Conservation (phyloP, 345 rosid species). For the Melastoma malabathricum region DNA sequence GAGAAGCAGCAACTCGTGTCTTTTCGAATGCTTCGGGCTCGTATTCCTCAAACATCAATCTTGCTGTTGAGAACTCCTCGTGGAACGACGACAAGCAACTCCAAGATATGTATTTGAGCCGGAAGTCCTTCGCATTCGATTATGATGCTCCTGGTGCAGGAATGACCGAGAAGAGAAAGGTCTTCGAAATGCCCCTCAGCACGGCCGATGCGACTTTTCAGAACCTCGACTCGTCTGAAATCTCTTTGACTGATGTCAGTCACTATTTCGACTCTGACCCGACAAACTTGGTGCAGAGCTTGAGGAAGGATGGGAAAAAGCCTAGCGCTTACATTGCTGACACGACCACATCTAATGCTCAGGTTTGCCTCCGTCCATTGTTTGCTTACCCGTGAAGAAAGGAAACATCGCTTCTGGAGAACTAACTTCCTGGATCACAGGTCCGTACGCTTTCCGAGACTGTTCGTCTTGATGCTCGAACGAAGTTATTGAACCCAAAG, state of each 20-base stretch:
- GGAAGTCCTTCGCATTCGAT: constrained; percentile 94
- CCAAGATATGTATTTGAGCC: constrained; percentile 97
- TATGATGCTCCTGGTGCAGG: constrained; percentile 91
- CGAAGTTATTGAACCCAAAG: constrained; percentile 88
- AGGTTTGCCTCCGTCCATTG: constrained; percentile 26
- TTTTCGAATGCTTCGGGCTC: constrained; percentile 98
- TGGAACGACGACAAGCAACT: constrained; percentile 99
- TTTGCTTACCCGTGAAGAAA: neutral
- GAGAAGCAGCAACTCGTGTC: constrained; percentile 92
- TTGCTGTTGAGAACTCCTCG: constrained; percentile 93
- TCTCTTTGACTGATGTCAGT: constrained; percentile 92
- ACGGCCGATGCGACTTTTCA: constrained; percentile 98
- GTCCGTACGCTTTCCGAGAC: constrained; percentile 89
- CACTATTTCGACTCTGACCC: constrained; percentile 98
- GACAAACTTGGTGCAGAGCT: constrained; percentile 77
- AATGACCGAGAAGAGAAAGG: constrained; percentile 79
- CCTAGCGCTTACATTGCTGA: constrained; percentile 91
- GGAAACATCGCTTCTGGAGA: too few relatives aligned
- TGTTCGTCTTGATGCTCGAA: constrained; percentile 78
- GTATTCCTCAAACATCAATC: constrained; percentile 82
- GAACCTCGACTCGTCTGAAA: constrained; percentile 93
- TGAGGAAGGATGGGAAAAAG: constrained; percentile 86
- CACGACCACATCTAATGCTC: constrained; percentile 95
- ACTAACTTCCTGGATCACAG: constrained; percentile 18
- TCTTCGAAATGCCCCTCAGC: constrained; percentile 90